Evolutionary conservation across 2,329 filamentous ascomycete species (phyloP), one percentile per base, ranked within the genome.

Genomic region (Bimuria novae-zelandiae): DNA sequence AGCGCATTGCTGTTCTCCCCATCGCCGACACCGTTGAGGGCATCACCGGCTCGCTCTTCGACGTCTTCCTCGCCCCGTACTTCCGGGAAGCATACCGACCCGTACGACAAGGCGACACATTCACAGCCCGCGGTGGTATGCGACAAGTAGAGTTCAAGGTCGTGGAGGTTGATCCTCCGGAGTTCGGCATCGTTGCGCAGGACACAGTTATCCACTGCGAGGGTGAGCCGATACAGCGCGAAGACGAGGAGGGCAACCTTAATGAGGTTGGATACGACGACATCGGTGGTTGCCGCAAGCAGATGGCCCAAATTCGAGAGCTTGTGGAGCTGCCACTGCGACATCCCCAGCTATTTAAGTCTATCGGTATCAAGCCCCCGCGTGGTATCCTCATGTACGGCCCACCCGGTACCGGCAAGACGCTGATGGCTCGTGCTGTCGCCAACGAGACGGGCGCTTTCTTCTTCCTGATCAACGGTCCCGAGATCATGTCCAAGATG

Each of bases 401-500:
- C 61, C 94, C 94, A 70, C 94, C 94, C 10, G 94, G 94, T 89
- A 97, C 94, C 60, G 94, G 94, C 88, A 99, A 99, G 84, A 99
- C 94, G 32, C 81, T 99, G 65, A 97, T 97, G 94, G 94, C 94
- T 71, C 90, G 94, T 77, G 94, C 94, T 60, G 94, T 99, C 51
- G 94, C 94, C 78, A 97, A 97, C 79, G 94, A 97, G 83, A 97
- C 94, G 29, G 94, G 94, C 69, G 93, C 93, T 43, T 97, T 97
- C 82, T 99, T 99, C 82, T 97, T 99, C 86, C 80, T 97, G 60
- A 97, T 99, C 85, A 97, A 97, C 79, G 93, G 94, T 61, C 94
- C 94, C 47, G 94, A 97, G 77, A 97, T 99, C 81, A 97, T 99
- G 94, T 97, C 93, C 54, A 97, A 97, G 86, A 97, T 97, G 94